Evolutionary conservation across 2,329 filamentous ascomycete genomes (phyloP).

Genomic region (Elsinoe perseae): DNA sequence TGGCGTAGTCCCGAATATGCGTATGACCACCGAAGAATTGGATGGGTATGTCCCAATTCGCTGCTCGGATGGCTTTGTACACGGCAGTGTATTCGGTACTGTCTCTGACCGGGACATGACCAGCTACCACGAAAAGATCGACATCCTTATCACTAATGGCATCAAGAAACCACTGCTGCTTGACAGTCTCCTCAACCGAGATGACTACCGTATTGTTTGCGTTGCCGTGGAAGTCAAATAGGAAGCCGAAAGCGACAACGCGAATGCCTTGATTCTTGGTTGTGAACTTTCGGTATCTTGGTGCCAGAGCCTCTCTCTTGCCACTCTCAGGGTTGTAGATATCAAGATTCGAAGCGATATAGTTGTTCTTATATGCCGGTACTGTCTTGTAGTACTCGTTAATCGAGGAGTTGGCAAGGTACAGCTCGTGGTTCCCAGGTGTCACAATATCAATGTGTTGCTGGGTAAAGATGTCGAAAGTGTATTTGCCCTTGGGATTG

Average conservation of each 20-base stretch:
- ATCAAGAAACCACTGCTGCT: constrained; percentile 80
- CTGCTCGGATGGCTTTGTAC: constrained; percentile 67
- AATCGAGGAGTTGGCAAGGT: constrained; percentile 68
- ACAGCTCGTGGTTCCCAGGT: constrained; percentile 92
- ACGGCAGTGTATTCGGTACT: constrained; percentile 72
- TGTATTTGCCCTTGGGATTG: constrained; percentile 76
- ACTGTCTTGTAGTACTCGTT: constrained; percentile 74
- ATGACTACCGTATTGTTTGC: constrained; percentile 85
- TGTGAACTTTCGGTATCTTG: constrained; percentile 78
- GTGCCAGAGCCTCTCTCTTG: constrained; percentile 65
- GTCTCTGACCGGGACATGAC: constrained; percentile 69
- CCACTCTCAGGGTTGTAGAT: constrained; percentile 68
- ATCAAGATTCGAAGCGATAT: constrained; percentile 88
- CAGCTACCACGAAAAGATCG: constrained; percentile 78
- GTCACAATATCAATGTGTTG: constrained; percentile 78
- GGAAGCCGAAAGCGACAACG: constrained; percentile 83
- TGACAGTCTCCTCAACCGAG: constrained; percentile 68
- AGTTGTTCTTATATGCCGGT: constrained; percentile 70
- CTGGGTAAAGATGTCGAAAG: constrained; percentile 76
- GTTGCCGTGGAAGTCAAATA: constrained; percentile 89
- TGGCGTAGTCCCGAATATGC: constrained; percentile 77
- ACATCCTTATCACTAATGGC: constrained; percentile 71
- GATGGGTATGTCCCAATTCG: constrained; percentile 75
- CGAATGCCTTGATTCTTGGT: constrained; percentile 82
- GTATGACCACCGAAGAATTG: constrained; percentile 87